A percentile compares a stretch with the other conserved stretches of the same genome.
These are phyloP conservation scores for Penicillium soppii DNA, from an alignment of 495 filamentous ascomycete species.

Conservation along the genomic window DNA sequence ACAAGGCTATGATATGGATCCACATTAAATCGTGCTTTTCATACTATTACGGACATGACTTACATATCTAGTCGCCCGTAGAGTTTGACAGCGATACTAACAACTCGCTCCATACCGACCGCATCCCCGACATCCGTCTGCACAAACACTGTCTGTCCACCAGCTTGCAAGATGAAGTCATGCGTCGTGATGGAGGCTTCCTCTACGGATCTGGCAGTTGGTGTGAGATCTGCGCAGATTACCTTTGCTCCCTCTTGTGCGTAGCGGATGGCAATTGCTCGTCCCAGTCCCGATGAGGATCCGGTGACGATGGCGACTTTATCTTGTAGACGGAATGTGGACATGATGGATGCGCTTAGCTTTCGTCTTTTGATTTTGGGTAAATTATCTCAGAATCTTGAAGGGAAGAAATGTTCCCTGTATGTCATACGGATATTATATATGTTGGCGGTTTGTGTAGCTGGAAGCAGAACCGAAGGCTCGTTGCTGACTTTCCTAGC, in stretches of 20 bases:
- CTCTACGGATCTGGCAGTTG: conserved; percentile 26
- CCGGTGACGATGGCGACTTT: conserved; percentile 52
- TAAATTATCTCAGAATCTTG: too few relatives aligned
- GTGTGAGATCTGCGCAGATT: conserved; percentile 47
- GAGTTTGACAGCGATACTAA: conserved; percentile 33
- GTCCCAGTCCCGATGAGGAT: conserved; percentile 46
- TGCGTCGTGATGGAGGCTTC: conserved; percentile 39
- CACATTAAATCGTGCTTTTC: too few relatives aligned
- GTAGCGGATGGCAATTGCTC: conserved; percentile 45
- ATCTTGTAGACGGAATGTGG: conserved; percentile 30
- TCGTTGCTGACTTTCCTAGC: too few relatives aligned
- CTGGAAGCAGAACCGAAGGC: too few relatives aligned
- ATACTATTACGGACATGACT: too few relatives aligned
- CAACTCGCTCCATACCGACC: conserved; percentile 34
- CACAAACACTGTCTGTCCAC: conserved; percentile 44
- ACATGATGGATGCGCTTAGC: too few relatives aligned
- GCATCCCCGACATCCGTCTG: conserved; percentile 45
- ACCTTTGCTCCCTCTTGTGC: conserved; percentile 46
- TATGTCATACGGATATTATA: too few relatives aligned
- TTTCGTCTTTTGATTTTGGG: too few relatives aligned
- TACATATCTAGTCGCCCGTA: conserved; percentile 54
- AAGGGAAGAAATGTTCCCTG: too few relatives aligned
- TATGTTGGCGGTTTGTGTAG: too few relatives aligned
- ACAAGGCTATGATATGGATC: conserved; percentile 35
- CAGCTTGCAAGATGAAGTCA: conserved; percentile 35